Evolutionary conservation across 2,329 filamentous ascomycete species (phyloP), one percentile per base, ranked within the genome.

Genomic region (Hypocrella siamensis): DNA sequence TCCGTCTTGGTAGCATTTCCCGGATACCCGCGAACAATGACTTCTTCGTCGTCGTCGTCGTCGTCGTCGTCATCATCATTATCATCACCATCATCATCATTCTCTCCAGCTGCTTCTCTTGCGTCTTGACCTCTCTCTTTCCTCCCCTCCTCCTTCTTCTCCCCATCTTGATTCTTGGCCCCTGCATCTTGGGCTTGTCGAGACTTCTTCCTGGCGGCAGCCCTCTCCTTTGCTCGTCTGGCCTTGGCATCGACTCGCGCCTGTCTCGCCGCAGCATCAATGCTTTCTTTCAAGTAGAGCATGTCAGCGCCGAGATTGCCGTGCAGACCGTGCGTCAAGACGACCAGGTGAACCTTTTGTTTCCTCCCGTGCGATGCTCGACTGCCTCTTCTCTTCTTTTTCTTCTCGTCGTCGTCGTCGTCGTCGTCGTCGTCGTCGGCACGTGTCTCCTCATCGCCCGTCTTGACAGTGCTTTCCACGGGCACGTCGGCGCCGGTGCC

Each of bases 281-380:
- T 96, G 53, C 84, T 93, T 56, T 98, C 90, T 49, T 98, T 98
- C 52, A 98, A 59, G 49, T 82, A 98, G 15, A 98, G 63, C 90
- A 98, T 93, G 51, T 98, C 90, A 16, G 85, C 81, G 5, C 90
- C 84, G 10, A 94, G 65, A 51, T 98, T 98, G 55, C 88, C 93
- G 53, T 98, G 90, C 40, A 98, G 56, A 0, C 90, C 90, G 57
- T 98, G 90, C 0, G 90, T 96, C 31, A 98, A 58, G 21, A 98
- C 66, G 17, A 98, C 90, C 26, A 98, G 61, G 50, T 98, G 90
- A 3, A 98, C 65, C 41, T 79, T 88, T 56, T 83, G 84, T 42
- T 68, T 67, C 49, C 75, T 79, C 40, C 57, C 65, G 27, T 41
- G 41, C n/a, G n/a, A n/a, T n/a, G n/a, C n/a, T n/a, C n/a, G n/a